Evolutionary conservation across 805 yeast genomes (phyloP), one percentile per base, ranked within the genome.

Genomic region (Wickerhamiella alocasiicola): DNA sequence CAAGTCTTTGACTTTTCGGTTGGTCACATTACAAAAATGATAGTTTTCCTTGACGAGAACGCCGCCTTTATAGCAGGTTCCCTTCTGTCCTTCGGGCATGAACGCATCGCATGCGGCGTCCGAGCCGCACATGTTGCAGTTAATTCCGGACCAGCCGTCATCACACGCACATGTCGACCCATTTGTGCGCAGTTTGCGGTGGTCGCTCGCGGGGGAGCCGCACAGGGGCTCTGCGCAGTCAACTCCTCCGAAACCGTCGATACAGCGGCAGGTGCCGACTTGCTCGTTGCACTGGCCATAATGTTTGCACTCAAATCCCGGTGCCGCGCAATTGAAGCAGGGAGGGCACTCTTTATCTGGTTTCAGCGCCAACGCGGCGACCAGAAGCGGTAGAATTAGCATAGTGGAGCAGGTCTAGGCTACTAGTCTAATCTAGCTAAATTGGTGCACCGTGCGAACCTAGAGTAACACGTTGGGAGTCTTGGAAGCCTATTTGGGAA

Each of bases 1-100:
- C 35, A 88, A 78, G 43, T 78, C 76, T 31, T 84, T 66, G 48
- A 91, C 87, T 60, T 88, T 91, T 46, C 76, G 67, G 47, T 65
- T 88, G 15, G 97, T 88, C 13, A 91, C 97, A 54, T 87, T 81
- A 67, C 98, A 91, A 79, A 81, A 81, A 61, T 84, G 96, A 56
- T 78, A 82, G 52, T 80, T 74, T 50, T 74, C 68, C 47, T 82
- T 77, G 17, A 91, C 88, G 33, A 85, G 63, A 50, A 82, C 71
- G 15, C 97, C 98, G 7, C 80, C 72, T 46, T 76, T 71, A 60
- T 85, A 88, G 59, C 98, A 91, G 0, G 94, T 83, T 9, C 97
- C 98, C 44, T 71, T 65, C 28, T 45, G 47, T 2, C 81, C 81
- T 30, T 76, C 85, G 1, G 97, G 97, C 75, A 88, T 74, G 51